phyloP scores from a whole-genome alignment of 495 filamentous ascomycete genomes.

The Penicillium cinerascens region DNA sequence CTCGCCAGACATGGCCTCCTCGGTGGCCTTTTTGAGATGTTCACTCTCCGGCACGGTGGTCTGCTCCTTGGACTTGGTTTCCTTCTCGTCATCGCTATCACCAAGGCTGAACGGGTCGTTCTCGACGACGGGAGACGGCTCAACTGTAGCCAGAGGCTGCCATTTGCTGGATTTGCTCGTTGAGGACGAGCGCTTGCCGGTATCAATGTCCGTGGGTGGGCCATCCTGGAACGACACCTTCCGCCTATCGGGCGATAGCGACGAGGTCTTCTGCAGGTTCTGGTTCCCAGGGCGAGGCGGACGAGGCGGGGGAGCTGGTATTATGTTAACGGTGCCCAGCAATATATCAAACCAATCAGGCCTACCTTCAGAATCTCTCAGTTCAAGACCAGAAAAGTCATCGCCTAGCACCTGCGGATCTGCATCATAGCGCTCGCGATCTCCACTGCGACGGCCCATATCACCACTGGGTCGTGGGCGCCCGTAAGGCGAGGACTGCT shows the following conservation, averaged over 20 bases:
- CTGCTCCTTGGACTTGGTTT: slow-evolving; percentile 62
- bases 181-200: slow-evolving; percentile 48
- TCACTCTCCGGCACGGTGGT: slow-evolving; percentile 63
- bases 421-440: slow-evolving; percentile 91
- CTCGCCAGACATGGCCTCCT: slow-evolving; percentile 48
- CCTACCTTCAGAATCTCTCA: slow-evolving; percentile 72
- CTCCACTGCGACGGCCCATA: slow-evolving; percentile 62
- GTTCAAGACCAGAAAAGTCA: slow-evolving; percentile 84
- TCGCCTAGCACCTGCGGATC: slow-evolving; percentile 87
- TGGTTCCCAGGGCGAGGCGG: slow-evolving; percentile 70
- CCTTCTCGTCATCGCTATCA: slow-evolving; percentile 92
- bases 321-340: slow-evolving; percentile 17
- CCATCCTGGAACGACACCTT: slow-evolving; percentile 78
- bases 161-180: slow-evolving; percentile 79
- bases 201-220: slow-evolving; percentile 71
- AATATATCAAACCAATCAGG: not conserved
- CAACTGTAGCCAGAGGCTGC: slow-evolving; percentile 87
- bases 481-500: slow-evolving; percentile 35
- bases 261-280: slow-evolving; percentile 69
- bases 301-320: slow-evolving; percentile 46
- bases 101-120: slow-evolving; percentile 96
- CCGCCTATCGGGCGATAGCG: slow-evolving; percentile 60
- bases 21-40: slow-evolving; percentile 66
- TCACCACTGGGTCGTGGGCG: slow-evolving; percentile 55
- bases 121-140: slow-evolving; percentile 82